Percentiles rank a stretch among this genome's conserved stretches.
These are phyloP conservation scores for Lachancea nothofagi DNA, from an alignment of 805 yeast genomes.

Conservation along the genomic window DNA sequence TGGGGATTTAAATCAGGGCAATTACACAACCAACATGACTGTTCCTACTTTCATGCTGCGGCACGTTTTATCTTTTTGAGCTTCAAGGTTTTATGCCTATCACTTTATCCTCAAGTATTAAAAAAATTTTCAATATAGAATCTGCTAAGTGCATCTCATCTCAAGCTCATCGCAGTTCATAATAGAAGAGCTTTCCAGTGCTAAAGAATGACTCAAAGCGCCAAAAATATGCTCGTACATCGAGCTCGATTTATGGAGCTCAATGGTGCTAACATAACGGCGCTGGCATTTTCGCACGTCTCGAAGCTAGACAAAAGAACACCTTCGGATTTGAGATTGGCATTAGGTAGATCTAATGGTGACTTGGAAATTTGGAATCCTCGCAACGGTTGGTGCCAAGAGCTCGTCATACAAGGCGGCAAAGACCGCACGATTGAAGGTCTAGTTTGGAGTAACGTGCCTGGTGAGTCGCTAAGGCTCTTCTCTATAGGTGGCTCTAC, in stretches of 20 bases:
- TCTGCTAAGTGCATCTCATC: conserved; percentile 21
- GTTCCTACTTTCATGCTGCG: too few species aligned
- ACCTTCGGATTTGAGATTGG: conserved; percentile 60
- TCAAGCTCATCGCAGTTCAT: conserved; percentile 3
- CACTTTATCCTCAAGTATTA: not conserved
- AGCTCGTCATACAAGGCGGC: conserved; percentile 68
- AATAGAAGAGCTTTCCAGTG: not conserved
- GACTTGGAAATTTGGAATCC: conserved; percentile 96
- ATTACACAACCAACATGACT: too few species aligned
- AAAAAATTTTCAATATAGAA: conserved; percentile 6
- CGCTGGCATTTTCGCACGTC: conserved; percentile 67
- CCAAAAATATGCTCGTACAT: conserved; percentile 41
- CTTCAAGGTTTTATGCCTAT: too few species aligned
- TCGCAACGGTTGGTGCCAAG: conserved; percentile 73
- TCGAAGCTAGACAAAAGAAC: conserved; percentile 40
- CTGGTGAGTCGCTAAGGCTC: conserved; percentile 55
- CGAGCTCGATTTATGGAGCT: conserved; percentile 89
- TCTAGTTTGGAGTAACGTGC: conserved; percentile 63
- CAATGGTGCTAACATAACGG: conserved; percentile 77
- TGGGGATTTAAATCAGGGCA: too few species aligned
- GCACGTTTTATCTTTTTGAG: not conserved
- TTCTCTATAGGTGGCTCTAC: conserved; percentile 95
- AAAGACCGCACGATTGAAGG: conserved; percentile 85
- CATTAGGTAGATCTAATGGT: conserved; percentile 91
- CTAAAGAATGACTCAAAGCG: conserved; percentile 4